Conservation (phyloP, 345 rosid species). For the Eucalyptus sp. region DNA sequence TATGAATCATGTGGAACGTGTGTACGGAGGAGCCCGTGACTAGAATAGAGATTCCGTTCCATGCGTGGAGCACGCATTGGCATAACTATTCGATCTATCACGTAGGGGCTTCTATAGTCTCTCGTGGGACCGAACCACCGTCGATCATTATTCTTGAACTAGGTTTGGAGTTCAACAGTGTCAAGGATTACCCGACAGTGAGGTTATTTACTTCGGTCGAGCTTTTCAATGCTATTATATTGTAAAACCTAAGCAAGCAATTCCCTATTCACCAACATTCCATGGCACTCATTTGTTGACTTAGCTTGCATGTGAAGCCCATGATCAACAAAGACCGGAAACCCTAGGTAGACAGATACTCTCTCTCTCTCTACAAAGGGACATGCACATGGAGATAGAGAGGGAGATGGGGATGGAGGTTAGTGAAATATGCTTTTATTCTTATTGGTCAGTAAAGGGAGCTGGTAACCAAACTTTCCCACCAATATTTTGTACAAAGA, state of each 20-base stretch:
- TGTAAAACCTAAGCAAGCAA: neutral
- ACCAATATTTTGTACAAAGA: slow-evolving; percentile 3
- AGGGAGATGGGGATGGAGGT: neutral
- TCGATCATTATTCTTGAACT: neutral
- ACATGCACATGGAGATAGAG: neutral
- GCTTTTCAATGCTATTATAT: neutral
- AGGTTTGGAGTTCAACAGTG: neutral
- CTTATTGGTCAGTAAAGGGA: slow-evolving; percentile 24
- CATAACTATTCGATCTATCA: neutral
- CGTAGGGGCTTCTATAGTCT: neutral
- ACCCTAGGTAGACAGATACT: neutral
- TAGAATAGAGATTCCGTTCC: neutral
- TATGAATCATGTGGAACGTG: neutral
- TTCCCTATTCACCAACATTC: neutral
- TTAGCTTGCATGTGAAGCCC: neutral
- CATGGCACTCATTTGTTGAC: neutral
- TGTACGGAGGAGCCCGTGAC: neutral
- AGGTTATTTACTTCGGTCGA: neutral
- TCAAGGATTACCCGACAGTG: neutral
- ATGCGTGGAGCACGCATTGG: neutral
- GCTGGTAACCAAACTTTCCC: slow-evolving; percentile 42
- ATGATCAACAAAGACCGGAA: neutral
- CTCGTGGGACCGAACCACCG: neutral
- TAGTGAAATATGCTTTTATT: neutral
- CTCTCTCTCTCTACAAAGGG: neutral